phyloP scores from a whole-genome alignment of 73 alveolate species.

The Uronychia setigera region DNA sequence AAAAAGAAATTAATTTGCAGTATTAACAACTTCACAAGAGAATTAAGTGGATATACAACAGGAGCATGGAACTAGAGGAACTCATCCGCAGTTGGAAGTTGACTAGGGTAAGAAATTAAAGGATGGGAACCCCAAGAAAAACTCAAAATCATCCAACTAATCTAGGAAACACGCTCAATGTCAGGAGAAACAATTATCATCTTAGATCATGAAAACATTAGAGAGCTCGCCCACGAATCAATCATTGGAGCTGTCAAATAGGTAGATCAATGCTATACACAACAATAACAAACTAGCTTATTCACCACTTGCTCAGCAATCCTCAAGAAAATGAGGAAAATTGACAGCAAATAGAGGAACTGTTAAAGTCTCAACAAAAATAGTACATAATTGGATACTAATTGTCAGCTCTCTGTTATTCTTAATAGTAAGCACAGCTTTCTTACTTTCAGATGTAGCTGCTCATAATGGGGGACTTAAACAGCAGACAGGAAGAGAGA shows the following conservation, averaged over 20 bases:
- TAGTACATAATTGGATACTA: background rate
- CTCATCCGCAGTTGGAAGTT: background rate
- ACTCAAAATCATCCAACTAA: background rate
- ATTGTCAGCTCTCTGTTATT: background rate
- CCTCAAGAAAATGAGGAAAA: background rate
- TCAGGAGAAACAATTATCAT: background rate
- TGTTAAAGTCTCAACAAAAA: background rate
- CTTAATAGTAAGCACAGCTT: background rate
- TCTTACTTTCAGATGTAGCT: background rate
- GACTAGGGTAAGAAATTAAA: background rate
- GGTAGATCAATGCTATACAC: too few relatives aligned
- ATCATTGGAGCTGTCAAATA: too few relatives aligned
- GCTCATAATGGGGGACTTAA: background rate
- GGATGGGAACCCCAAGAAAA: background rate
- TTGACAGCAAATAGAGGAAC: background rate
- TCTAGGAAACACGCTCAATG: too few relatives aligned
- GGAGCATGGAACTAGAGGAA: background rate
- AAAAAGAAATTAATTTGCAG: background rate
- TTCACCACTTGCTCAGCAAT: background rate
- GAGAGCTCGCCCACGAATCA: background rate
- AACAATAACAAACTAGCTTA: background rate
- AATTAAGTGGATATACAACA: background rate
- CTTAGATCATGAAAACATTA: background rate
- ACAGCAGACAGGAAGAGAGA: too few relatives aligned
- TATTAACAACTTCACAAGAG: background rate